Evolutionary conservation across 2,329 filamentous ascomycete species (phyloP), one percentile per base, ranked within the genome.

Genomic region (Talaromyces sp.): DNA sequence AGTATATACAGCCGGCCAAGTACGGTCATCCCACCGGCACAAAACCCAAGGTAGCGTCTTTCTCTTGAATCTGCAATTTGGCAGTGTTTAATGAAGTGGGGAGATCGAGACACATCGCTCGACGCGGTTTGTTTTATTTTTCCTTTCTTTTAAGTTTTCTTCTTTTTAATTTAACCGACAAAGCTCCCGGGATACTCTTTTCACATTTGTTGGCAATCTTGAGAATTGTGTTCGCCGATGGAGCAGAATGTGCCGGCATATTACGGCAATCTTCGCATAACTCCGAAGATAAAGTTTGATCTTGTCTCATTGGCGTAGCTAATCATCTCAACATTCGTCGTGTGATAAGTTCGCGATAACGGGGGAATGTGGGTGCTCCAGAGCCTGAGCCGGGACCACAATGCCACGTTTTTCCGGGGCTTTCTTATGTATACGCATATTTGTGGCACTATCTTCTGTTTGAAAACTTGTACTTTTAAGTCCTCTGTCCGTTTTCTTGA

Each of bases 351-450:
- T 7, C 33, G 8, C 17, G 49, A 54, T 35, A 54, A 35, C n/a
- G 49, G 49, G 17, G 49, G 17, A 50, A 27, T 33, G 2, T 54
- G 17, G 5, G 35, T 33, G 31, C 39, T 59, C 39, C 54, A 58
- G 54, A 43, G 31, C 13, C 7, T 31, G 13, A 22, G 22, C 25
- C 22, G 22, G 25, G 15, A 31, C 45, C 37, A 41, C 37, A 22
- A 59, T 43, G 37, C 17, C 56, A 59, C 56, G 35, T 35, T 59
- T 59, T 59, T 59, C 22, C 25, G 56, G 39, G 37, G 56, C 22
- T 22, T 59, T 59, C 19, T 45, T 45, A 45, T 27, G 31, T 10
- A 58, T 41, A 22, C n/a, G n/a, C 31, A 22, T 39, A 13, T 25
- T 41, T 13, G 22, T 45, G 22, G 19, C n/a, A 3, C 13, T 59